Base-by-base conservation (phyloP, 2,329 filamentous ascomycete species). In the Didymella lethalis region DNA sequence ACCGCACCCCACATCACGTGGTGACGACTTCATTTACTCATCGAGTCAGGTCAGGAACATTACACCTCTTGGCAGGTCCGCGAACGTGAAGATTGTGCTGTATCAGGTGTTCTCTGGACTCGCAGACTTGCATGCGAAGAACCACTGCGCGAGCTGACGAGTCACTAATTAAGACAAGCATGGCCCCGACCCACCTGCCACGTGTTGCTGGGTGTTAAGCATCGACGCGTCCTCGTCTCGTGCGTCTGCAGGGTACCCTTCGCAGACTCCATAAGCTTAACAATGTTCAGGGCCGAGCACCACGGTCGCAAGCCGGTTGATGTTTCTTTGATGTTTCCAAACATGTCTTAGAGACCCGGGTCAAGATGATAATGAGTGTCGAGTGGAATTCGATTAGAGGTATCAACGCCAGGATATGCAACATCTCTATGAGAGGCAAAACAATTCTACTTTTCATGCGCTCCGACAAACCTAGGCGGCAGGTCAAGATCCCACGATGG, bases 401-500 rank as follows among this genome's bases (percentile, higher is more conserved):
- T 54, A 59, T 59, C 56, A 53, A 53, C 55, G 55, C 55, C 55
- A 36, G 12, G 43, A n/a, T 25, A 53, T 58, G 55, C 49, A 48
- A 45, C 26, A 25, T 50, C 18, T 57, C 48, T 47, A 51, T 16
- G 7, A 26, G 51, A 26, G 32, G 26, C 41, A 41, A 46, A 26
- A 45, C 28, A 14, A 32, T 20, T 3, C 51, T 58, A 67, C 57
- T 69, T 67, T 54, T 78, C 77, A 62, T 78, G 75, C 36, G 62
- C 67, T 1, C 76, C 73, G 43, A 77, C 72, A 63, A 78, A 94
- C 53, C 88, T 83, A 65, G 90, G 88, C 2, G 90, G 88, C 74
- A 93, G 80, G 64, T 93, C 89, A 59, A 93, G 82, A 77, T 96
- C 91, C 87, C 90, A 95, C 67, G 88, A 83, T 20, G 94, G 93